A percentile compares a stretch with the other conserved stretches of the same genome.
phyloP scores from a whole-genome alignment of 78 protist genomes.

The Polysphondylium violaceum region DNA sequence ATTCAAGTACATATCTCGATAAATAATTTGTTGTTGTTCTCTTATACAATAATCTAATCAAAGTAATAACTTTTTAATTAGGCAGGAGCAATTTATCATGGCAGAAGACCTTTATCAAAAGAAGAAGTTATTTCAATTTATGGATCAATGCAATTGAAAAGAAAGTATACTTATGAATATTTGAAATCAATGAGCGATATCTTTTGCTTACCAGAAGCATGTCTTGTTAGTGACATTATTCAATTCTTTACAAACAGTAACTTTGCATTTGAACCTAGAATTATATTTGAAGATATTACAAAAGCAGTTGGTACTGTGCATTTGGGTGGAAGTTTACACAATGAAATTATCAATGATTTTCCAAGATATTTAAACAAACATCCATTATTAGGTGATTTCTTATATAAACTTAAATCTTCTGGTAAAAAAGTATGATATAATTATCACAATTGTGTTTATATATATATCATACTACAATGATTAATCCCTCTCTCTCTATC shows the following conservation, averaged over 20 bases:
- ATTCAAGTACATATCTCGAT: constrained; percentile 55
- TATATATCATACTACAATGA: background rate
- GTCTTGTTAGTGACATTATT: constrained; percentile 49
- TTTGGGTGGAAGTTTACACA: constrained; percentile 47
- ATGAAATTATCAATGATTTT: constrained; percentile 41
- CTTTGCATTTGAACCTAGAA: constrained; percentile 61
- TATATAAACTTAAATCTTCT: constrained; percentile 25
- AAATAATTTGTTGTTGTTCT: no score
- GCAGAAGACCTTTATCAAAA: constrained; percentile 41
- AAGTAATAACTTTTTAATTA: background rate
- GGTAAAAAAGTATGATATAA: constrained; percentile 48
- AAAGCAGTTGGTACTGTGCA: constrained; percentile 59
- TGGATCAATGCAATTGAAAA: constrained; percentile 72
- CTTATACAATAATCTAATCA: no score
- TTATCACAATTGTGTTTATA: background rate
- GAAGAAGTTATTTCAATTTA: constrained; percentile 35
- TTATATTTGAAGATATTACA: constrained; percentile 45
- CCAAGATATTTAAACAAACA: constrained; percentile 68
- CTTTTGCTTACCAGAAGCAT: constrained; percentile 76
- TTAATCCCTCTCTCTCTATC: background rate
- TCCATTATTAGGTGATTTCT: constrained; percentile 62
- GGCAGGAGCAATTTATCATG: constrained; percentile 69
- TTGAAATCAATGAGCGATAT: constrained; percentile 67
- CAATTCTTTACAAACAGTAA: constrained; percentile 51
- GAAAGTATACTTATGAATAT: constrained; percentile 20